These are phyloP conservation scores for Jaltomata sinuosa DNA, from an alignment of 257 asterid species.

Conservation along the genomic window DNA sequence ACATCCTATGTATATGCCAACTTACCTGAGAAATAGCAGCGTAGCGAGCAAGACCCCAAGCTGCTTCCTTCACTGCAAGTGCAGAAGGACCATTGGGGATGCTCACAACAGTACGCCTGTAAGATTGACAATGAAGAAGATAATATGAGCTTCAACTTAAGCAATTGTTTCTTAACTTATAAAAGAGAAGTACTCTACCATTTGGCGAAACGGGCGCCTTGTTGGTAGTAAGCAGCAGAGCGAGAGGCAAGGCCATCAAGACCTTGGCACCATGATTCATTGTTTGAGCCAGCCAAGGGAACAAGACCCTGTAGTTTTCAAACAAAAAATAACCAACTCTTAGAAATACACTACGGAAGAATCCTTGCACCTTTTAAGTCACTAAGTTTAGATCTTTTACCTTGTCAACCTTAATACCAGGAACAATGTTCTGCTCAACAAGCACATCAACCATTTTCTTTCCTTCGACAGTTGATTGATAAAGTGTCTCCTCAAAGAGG, in stretches of 20 bases:
- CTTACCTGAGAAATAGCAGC: constrained; percentile 70
- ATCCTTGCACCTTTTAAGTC: background rate
- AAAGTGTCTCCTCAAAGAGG: constrained; percentile 62
- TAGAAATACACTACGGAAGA: background rate
- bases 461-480: constrained; percentile 63
- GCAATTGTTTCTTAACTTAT: background rate
- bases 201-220: constrained; percentile 72
- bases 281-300: constrained; percentile 54
- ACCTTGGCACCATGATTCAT: constrained; percentile 87
- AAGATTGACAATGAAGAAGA: background rate
- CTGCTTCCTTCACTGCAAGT: constrained; percentile 76
- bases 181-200: constrained; percentile 20
- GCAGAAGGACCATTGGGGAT: constrained; percentile 70
- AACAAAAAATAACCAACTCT: background rate
- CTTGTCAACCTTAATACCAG: constrained; percentile 68
- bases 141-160: background rate
- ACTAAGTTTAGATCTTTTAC: constrained; percentile 7
- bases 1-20: background rate
- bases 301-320: constrained; percentile 50
- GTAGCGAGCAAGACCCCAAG: constrained; percentile 84
- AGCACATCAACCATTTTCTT: constrained; percentile 68
- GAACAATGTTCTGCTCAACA: constrained; percentile 54
- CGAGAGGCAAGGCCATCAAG: constrained; percentile 76
- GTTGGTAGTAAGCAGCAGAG: constrained; percentile 75
- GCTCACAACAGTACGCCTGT: constrained; percentile 77